phyloP scores from a whole-genome alignment of 208 protist genomes.

The Leishmania guyanensis region DNA sequence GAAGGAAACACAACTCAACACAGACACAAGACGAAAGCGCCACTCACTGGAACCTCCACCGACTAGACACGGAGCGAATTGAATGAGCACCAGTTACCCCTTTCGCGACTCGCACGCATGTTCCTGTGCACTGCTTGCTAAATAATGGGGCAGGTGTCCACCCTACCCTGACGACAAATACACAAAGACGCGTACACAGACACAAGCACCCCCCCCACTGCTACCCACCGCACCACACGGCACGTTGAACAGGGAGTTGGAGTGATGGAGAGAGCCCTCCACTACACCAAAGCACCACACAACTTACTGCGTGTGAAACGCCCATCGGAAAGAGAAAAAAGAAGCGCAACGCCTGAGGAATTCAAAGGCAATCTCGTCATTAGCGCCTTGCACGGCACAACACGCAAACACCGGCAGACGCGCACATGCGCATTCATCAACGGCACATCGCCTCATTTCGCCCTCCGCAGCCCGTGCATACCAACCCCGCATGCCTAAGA shows the following conservation, averaged over 20 bases:
- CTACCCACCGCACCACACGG: not conserved
- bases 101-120: not conserved
- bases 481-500: not conserved
- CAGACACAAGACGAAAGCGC: not conserved
- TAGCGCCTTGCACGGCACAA: not conserved
- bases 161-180: not conserved
- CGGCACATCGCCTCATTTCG: not conserved
- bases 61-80: not conserved
- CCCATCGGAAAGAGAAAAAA: not conserved
- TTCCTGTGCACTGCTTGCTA: not conserved
- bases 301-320: not conserved
- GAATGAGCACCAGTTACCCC: not conserved
- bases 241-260: not conserved
- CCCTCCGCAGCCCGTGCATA: not conserved
- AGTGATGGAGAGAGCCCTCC: not conserved
- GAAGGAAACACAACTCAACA: not conserved
- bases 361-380: not conserved
- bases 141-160: not conserved
- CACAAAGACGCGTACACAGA: slow-evolving; percentile 11
- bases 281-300: not conserved
- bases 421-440: not conserved
- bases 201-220: not conserved
- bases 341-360: not conserved
- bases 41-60: not conserved
- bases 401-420: not conserved